Base-by-base conservation (phyloP, 2,329 filamentous ascomycete genomes). In the Phyllosticta citriasiana region DNA sequence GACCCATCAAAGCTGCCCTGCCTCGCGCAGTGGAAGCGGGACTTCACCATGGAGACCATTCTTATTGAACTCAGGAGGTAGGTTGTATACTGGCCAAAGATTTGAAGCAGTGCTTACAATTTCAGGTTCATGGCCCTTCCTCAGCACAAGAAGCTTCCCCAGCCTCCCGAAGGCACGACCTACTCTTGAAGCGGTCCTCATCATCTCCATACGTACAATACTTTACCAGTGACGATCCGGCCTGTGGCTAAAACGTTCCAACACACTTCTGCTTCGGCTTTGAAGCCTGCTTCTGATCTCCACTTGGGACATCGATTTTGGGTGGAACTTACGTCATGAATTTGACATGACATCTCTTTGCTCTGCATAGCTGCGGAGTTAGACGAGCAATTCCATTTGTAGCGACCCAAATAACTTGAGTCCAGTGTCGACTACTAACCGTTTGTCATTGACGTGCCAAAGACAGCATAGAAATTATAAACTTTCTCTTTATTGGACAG, bases 1-100 rank as follows among this genome's bases (percentile, higher is more conserved):
- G 91, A 97, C 71, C 86, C 89, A 19, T 82, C 82, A 63, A 90
- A 92, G 71, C 81, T 99, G 35, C 88, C 88, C 16, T 96, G 92
- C 69, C 82, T 99, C 53, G 84, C 87, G 60, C 86, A 89, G 74
- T 99, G 94, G 94, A 94, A 89, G 79, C 83, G 91, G 63, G 88
- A 95, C 55, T 94, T 91, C 72, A 96, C 91, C 35, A 96, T 96
- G 89, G 93, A 97, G 79, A 96, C 90, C 1, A 86, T 96, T 60
- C 78, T 96, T 66, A 90, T 94, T 65, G 91, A 96, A 73, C 80
- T 96, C 63, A 83, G 90, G 79, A 86, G 88, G 88, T 89, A 71
- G 65, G 79, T 64, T 10, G 27, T 24, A 16, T 5, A 7, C 55
- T 8, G 26, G 30, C 14, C 35, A 35, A 9, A 30, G 55, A n/a